Evolutionary conservation across 1,139 yeast genomes (phyloP).

Genomic region (Wickerhamomyces sp.): DNA sequence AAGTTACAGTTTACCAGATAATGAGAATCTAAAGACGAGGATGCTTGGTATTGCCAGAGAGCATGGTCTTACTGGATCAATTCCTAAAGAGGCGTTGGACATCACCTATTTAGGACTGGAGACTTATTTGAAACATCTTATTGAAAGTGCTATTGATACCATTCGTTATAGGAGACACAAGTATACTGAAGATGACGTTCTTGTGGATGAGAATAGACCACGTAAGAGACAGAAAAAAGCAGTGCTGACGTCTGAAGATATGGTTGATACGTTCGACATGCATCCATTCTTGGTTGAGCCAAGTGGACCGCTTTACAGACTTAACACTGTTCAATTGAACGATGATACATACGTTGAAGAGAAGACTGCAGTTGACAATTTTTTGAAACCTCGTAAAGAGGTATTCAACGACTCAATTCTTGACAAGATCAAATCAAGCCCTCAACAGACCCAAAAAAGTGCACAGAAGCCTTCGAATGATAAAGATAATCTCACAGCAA

Average conservation of each 20-base stretch:
- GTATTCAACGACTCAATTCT: constrained; percentile 12
- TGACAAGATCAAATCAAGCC: constrained; percentile 1
- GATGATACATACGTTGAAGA: constrained; percentile 48
- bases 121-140: constrained; percentile 63
- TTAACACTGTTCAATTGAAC: constrained; percentile 47
- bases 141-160: constrained; percentile 73
- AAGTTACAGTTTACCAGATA: constrained; percentile 77
- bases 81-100: constrained; percentile 70
- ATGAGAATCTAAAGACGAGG: constrained; percentile 59
- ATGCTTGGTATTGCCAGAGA: constrained; percentile 86
- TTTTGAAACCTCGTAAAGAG: constrained; percentile 22
- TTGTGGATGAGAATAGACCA: constrained; percentile 11
- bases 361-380: constrained; percentile 41
- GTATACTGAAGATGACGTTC: constrained; percentile 41
- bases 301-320: constrained; percentile 50
- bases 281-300: constrained; percentile 68
- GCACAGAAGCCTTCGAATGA: not conserved
- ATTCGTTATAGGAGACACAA: constrained; percentile 55
- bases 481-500: not conserved
- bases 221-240: constrained; percentile 25
- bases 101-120: constrained; percentile 77
- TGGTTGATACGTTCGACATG: constrained; percentile 56
- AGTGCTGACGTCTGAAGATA: constrained; percentile 60
- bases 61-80: constrained; percentile 81
- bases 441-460: not conserved